phyloP scores from a whole-genome alignment of 257 asterid species.

The Leptodermis oblonga region DNA sequence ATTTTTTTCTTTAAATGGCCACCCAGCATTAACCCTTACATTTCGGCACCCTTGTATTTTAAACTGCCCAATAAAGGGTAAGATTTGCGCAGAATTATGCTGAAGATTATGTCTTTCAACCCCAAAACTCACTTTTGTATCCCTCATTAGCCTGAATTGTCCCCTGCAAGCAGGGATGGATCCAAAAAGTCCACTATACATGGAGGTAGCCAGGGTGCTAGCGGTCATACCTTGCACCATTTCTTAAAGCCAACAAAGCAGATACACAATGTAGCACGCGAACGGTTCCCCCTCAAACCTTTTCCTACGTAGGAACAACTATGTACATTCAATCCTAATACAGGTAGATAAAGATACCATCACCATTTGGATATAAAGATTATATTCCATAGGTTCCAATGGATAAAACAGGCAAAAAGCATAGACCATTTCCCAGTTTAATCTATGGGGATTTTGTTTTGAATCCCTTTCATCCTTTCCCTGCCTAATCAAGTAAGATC shows the following conservation, averaged over 20 bases:
- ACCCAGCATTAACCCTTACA: slow-evolving; percentile 69
- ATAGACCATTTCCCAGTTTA: background rate
- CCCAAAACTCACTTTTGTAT: slow-evolving; percentile 33
- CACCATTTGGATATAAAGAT: background rate
- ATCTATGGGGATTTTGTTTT: background rate
- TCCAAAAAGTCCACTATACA: slow-evolving; percentile 44
- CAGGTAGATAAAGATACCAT: background rate
- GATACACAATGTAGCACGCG: background rate
- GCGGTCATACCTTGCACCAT: slow-evolving; percentile 55
- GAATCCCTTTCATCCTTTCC: background rate
- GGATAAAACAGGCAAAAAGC: background rate
- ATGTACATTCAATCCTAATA: background rate
- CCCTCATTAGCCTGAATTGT: slow-evolving; percentile 36
- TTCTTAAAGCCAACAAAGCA: background rate
- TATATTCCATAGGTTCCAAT: background rate
- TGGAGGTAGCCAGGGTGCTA: slow-evolving; percentile 48
- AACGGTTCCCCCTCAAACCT: background rate
- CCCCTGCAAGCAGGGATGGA: slow-evolving; percentile 37
- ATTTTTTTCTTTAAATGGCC: slow-evolving; percentile 70
- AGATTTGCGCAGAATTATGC: slow-evolving; percentile 31
- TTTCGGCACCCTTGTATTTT: slow-evolving; percentile 32
- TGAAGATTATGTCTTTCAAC: slow-evolving; percentile 33
- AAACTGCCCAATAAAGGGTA: slow-evolving; percentile 30
- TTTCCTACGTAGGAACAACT: background rate
- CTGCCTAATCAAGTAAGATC: background rate